Conservation (phyloP, 208 protist genomes). For the Leishmania guyanensis region DNA sequence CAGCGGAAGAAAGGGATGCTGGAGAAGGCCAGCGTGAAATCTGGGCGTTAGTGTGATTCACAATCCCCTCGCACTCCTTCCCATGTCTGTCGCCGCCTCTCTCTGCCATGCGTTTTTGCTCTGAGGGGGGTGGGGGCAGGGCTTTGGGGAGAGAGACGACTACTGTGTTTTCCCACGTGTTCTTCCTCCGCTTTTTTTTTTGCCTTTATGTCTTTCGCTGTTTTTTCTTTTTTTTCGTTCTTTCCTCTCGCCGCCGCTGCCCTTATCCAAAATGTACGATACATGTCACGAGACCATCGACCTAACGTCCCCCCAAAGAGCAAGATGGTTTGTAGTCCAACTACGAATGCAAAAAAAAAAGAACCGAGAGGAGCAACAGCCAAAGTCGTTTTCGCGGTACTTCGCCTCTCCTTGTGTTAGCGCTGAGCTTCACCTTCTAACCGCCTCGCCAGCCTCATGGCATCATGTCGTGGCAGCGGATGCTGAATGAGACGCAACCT, state of each 20-base stretch:
- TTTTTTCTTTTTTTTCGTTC: not conserved
- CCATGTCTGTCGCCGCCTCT: constrained; percentile 6
- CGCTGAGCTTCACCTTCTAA: not conserved
- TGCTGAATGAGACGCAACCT: not conserved
- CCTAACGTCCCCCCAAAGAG: too few species aligned
- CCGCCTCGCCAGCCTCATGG: not conserved
- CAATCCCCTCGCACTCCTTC: constrained; percentile 13
- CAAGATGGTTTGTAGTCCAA: not conserved
- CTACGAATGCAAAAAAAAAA: constrained; percentile 2
- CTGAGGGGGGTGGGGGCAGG: not conserved
- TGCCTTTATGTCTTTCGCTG: not conserved
- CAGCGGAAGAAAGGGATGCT: constrained; percentile 57
- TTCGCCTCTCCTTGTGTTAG: not conserved
- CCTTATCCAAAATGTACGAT: constrained; percentile 1
- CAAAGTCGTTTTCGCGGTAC: not conserved
- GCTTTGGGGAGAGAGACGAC: not conserved
- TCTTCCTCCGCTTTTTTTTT: not conserved
- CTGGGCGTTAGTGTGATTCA: constrained; percentile 1
- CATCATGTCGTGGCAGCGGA: not conserved
- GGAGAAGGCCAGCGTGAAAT: constrained; percentile 60
- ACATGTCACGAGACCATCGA: not conserved
- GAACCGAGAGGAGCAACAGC: not conserved
- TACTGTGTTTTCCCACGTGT: not conserved
- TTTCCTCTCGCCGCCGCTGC: not conserved
- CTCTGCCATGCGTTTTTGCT: not conserved